A percentile compares a stretch with the other conserved stretches of the same genome.
These are phyloP conservation scores for Aschersonia sp. DNA, from an alignment of 2,329 filamentous ascomycete species.

Conservation along the genomic window DNA sequence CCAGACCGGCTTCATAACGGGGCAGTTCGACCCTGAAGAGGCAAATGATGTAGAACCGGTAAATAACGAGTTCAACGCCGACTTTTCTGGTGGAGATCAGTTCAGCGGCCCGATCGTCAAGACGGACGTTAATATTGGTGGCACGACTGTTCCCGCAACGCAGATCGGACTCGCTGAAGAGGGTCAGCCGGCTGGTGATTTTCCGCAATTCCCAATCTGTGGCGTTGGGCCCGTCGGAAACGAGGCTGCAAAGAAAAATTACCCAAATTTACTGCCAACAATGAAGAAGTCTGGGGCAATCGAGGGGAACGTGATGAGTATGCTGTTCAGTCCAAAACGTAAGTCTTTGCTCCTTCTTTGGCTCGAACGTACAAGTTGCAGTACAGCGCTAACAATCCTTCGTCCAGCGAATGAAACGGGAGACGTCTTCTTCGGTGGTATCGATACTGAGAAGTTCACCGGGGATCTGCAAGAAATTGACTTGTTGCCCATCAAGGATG, in stretches of 20 bases:
- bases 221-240: background rate
- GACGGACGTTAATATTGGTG: background rate
- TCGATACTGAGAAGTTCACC: background rate
- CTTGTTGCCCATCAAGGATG: background rate
- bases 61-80: background rate
- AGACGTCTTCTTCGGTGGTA: background rate
- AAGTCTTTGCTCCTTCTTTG: background rate
- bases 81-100: accelerated
- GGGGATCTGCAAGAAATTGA: background rate
- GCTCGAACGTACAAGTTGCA: no score
- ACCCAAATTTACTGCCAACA: background rate
- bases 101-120: background rate
- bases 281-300: background rate
- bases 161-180: background rate
- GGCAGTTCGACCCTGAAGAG: background rate
- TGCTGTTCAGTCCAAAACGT: background rate
- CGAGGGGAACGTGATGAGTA: background rate
- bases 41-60: background rate
- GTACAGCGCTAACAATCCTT: no score
- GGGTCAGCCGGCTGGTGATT: background rate
- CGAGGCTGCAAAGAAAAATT: background rate
- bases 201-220: background rate
- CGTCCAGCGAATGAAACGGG: background rate
- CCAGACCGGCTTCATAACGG: background rate
- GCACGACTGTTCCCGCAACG: background rate